Evolutionary conservation across 352 stramenopile genomes (phyloP).

Genomic region (Pythium sukuiense): DNA sequence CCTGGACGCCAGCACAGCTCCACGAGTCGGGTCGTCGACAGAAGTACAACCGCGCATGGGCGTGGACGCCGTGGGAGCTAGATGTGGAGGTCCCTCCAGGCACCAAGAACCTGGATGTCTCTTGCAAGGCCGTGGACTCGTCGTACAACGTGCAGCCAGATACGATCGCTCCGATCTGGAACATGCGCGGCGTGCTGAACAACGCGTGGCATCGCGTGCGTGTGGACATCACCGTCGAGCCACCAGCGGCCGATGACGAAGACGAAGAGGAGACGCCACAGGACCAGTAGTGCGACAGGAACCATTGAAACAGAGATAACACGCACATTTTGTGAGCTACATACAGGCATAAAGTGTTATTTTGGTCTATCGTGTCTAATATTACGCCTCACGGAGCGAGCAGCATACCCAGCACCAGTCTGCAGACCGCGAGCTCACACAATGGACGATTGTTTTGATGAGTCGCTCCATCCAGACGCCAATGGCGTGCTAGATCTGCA

Average conservation of each 20-base stretch:
- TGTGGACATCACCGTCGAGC: constrained; percentile 43
- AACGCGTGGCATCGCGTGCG: constrained; percentile 94
- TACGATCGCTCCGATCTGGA: constrained; percentile 95
- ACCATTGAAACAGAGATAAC: background rate
- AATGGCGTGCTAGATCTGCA: constrained; percentile 73
- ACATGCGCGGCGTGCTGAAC: constrained; percentile 96
- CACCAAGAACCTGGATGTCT: constrained; percentile 84
- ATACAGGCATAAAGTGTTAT: background rate
- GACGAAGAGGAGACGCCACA: constrained; percentile 31
- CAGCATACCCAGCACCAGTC: background rate
- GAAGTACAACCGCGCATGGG: constrained; percentile 91
- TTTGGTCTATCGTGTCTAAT: constrained; percentile 1
- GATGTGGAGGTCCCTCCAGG: constrained; percentile 87
- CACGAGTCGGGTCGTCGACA: constrained; percentile 82
- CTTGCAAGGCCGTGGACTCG: constrained; percentile 93
- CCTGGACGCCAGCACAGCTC: constrained; percentile 90
- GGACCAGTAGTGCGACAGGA: background rate
- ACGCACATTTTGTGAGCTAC: background rate
- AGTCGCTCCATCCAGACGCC: constrained; percentile 55
- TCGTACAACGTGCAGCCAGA: constrained; percentile 98
- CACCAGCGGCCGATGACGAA: constrained; percentile 33
- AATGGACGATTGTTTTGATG: constrained; percentile 81
- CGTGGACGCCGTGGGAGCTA: constrained; percentile 96
- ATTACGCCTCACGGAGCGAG: background rate
- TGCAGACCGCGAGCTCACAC: background rate